Evolutionary conservation across 768 basidiomycete species (phyloP).

Genomic region (Crucibulum laeve): DNA sequence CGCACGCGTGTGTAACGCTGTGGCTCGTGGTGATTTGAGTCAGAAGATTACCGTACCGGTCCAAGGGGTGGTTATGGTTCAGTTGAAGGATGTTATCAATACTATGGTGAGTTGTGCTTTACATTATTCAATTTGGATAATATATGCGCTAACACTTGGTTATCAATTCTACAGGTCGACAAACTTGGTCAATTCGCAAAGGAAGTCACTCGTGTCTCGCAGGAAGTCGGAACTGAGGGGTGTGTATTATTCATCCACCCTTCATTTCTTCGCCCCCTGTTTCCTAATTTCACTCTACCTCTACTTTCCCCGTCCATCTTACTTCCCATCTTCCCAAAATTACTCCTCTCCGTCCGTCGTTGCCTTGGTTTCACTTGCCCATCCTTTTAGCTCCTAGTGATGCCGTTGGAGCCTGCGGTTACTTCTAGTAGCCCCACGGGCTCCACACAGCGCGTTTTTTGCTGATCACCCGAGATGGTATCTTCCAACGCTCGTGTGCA

Average conservation of each 20-base stretch:
- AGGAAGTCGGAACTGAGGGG: slow-evolving; percentile 84
- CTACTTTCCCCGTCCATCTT: no score
- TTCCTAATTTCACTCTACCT: neutral
- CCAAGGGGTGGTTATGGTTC: slow-evolving; percentile 75
- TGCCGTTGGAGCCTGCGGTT: no score
- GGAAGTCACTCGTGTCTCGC: slow-evolving; percentile 82
- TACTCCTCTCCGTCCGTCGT: no score
- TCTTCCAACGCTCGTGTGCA: no score
- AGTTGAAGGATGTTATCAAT: slow-evolving; percentile 77
- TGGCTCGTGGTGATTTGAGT: slow-evolving; percentile 69
- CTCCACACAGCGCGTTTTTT: no score
- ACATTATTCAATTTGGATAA: no score
- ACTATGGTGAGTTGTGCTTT: slow-evolving; percentile 51
- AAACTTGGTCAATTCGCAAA: slow-evolving; percentile 83
- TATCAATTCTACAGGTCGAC: slow-evolving; percentile 24
- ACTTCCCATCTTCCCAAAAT: no score
- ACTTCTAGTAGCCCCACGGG: no score
- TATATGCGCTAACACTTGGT: neutral
- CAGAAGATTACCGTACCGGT: slow-evolving; percentile 79
- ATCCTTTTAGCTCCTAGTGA: no score
- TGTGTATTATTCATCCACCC: slow-evolving; percentile 17
- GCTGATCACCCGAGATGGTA: no score
- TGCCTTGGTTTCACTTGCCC: no score
- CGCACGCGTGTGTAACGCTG: slow-evolving; percentile 76
- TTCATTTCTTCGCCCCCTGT: slow-evolving; percentile 1